These are phyloP conservation scores for Fusarium drepaniforme DNA, from an alignment of 2,329 filamentous ascomycete genomes.

Conservation along the genomic window DNA sequence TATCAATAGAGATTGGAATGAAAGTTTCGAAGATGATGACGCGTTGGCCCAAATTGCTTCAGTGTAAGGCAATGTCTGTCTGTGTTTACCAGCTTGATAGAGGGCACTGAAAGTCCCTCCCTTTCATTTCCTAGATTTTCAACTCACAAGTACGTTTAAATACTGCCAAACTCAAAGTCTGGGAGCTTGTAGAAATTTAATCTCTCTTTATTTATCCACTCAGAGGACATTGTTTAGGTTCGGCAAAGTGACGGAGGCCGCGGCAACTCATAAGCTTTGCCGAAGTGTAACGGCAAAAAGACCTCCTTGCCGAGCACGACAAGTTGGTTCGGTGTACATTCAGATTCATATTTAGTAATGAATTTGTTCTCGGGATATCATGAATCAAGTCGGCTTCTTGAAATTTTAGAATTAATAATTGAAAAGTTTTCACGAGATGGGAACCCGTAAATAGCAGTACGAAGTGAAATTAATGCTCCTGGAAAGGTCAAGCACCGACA, in stretches of 20 bases:
- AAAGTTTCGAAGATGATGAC: not conserved
- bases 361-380: not conserved
- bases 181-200: not conserved
- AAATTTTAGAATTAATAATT: not conserved
- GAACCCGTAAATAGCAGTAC: not conserved
- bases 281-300: not conserved
- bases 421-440: not conserved
- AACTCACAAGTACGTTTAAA: not conserved
- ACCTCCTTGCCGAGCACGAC: not conserved
- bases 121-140: not conserved
- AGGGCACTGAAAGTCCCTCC: not conserved
- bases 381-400: constrained; percentile 5
- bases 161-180: not conserved
- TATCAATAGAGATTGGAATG: too few species aligned
- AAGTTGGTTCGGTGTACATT: not conserved
- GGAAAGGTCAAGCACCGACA: not conserved
- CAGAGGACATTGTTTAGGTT: too few species aligned
- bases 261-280: not conserved
- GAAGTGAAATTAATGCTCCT: too few species aligned
- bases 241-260: not conserved
- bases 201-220: not conserved
- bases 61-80: not conserved
- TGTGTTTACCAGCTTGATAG: not conserved
- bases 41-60: not conserved
- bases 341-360: not conserved